Percentiles rank a stretch among this genome's conserved stretches.
Conservation (phyloP, 345 rosid species). For the Murraya koenigii region DNA sequence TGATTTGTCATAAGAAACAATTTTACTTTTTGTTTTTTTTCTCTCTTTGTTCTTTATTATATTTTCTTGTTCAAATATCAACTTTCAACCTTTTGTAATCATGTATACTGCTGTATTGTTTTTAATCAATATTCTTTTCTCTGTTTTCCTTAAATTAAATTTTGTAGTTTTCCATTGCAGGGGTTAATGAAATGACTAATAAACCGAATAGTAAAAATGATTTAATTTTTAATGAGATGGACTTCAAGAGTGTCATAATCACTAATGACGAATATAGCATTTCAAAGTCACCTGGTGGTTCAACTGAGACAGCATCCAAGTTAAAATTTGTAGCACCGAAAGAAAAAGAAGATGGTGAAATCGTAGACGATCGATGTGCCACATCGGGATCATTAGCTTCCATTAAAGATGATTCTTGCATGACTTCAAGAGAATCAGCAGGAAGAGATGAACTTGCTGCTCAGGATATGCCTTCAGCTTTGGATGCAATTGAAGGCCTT, state of each 20-base stretch:
- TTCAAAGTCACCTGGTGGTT: slow-evolving; percentile 47
- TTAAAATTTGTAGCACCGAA: slow-evolving; percentile 23
- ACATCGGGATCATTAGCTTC: slow-evolving; percentile 24
- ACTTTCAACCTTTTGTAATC: background rate
- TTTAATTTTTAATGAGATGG: slow-evolving; percentile 41
- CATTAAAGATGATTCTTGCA: slow-evolving; percentile 20
- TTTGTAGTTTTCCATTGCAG: slow-evolving; percentile 36
- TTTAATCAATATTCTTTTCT: background rate
- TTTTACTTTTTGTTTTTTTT: background rate
- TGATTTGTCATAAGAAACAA: background rate
- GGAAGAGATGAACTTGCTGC: background rate
- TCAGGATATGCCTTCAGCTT: slow-evolving; percentile 14
- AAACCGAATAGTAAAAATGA: slow-evolving; percentile 32
- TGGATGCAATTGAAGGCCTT: slow-evolving; percentile 83
- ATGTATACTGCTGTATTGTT: background rate
- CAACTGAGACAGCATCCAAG: slow-evolving; percentile 24
- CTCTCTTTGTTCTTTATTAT: background rate
- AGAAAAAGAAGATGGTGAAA: slow-evolving; percentile 24
- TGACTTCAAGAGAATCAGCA: slow-evolving; percentile 2
- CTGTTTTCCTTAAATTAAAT: background rate
- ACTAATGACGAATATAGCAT: slow-evolving; percentile 52
- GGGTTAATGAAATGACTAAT: slow-evolving; percentile 28
- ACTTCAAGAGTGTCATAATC: slow-evolving; percentile 59
- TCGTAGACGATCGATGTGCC: slow-evolving; percentile 13
- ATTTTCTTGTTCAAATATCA: background rate